These are phyloP conservation scores for Aspergillus incahuasiensis DNA, from an alignment of 495 filamentous ascomycete genomes.

Conservation along the genomic window DNA sequence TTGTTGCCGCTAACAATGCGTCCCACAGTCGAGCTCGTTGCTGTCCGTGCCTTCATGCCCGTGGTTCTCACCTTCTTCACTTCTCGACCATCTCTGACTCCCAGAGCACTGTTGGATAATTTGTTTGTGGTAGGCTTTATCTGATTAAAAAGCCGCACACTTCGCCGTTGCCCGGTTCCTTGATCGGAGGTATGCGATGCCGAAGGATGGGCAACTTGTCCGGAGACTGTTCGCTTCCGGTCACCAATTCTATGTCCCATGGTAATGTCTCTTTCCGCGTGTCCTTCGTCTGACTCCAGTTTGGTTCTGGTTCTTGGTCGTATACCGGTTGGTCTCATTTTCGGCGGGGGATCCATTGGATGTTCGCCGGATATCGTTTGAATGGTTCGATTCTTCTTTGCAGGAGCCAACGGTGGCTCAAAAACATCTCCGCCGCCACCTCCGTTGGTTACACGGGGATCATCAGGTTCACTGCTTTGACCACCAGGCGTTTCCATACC, in stretches of 20 bases:
- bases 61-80: constrained; percentile 73
- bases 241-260: constrained; percentile 41
- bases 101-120: constrained; percentile 44
- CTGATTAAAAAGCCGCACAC: constrained; percentile 71
- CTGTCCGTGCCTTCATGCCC: constrained; percentile 49
- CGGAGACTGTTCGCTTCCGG: constrained; percentile 82
- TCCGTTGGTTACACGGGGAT: constrained; percentile 37
- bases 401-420: constrained; percentile 67
- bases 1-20: constrained; percentile 81
- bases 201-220: constrained; percentile 63
- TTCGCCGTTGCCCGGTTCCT: constrained; percentile 68
- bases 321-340: constrained; percentile 53
- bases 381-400: constrained; percentile 55
- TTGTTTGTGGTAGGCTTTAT: constrained; percentile 60
- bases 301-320: constrained; percentile 46
- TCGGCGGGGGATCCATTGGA: constrained; percentile 57
- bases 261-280: constrained; percentile 35
- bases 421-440: constrained; percentile 24
- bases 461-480: constrained; percentile 43
- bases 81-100: constrained; percentile 61
- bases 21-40: constrained; percentile 60
- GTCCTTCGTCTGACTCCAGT: constrained; percentile 44
- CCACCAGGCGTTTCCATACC: constrained; percentile 39
- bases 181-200: constrained; percentile 53
- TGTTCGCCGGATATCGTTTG: constrained; percentile 50